These are phyloP conservation scores for Microstegium vimineum DNA, from an alignment of 176 grass and related monocot species.

Conservation along the genomic window DNA sequence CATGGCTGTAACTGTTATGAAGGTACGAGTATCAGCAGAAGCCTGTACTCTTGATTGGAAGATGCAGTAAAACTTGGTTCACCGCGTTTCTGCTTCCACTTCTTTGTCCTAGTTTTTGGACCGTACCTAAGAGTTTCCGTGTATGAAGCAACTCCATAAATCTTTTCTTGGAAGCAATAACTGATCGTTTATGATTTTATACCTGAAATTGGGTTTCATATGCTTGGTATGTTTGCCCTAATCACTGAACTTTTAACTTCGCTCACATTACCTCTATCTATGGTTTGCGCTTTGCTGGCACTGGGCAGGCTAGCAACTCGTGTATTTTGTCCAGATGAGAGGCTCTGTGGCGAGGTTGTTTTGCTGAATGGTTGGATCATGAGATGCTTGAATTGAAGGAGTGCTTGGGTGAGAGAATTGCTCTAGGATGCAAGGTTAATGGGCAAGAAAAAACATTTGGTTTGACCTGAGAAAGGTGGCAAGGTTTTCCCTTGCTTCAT, in stretches of 20 bases:
- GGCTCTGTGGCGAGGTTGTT: neutral
- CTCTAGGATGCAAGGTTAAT: neutral
- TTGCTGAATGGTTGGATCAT: neutral
- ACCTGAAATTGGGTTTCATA: neutral
- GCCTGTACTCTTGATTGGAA: slow-evolving; percentile 18
- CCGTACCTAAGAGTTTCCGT: neutral
- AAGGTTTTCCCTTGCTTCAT: neutral
- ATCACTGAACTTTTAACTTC: neutral
- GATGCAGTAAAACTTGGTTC: slow-evolving; percentile 21
- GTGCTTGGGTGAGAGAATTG: neutral
- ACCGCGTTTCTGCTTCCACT: neutral
- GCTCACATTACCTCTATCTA: neutral
- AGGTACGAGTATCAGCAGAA: slow-evolving; percentile 17
- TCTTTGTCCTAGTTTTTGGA: neutral
- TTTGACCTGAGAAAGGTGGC: too few relatives aligned
- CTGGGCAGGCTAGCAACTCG: neutral
- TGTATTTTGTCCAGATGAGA: neutral
- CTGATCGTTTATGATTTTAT: neutral
- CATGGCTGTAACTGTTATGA: slow-evolving; percentile 31
- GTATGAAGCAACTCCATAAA: neutral
- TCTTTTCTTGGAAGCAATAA: neutral
- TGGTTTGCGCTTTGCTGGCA: neutral
- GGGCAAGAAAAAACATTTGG: neutral
- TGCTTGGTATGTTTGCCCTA: neutral
- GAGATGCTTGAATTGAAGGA: neutral